Base-by-base conservation (phyloP, 495 filamentous ascomycete species). In the Darksidea phi region DNA sequence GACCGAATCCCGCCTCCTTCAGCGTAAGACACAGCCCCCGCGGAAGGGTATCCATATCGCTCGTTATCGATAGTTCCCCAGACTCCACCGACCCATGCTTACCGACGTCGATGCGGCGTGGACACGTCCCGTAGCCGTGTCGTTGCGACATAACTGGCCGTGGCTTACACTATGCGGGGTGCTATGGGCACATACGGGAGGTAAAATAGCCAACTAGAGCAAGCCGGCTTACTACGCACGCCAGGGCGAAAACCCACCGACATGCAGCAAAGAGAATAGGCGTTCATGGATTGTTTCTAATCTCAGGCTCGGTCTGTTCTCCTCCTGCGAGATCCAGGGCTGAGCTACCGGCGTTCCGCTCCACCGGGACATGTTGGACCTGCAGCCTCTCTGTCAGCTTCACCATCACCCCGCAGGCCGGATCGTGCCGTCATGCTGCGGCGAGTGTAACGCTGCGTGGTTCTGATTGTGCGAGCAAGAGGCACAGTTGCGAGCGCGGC, bases 271-370 rank as follows among this genome's bases (percentile, higher is more conserved):
- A 43, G 52, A 21, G 32, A 24, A 23, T 8, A 23, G 51, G 36
- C 6, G 10, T 25, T 24, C 12, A 7, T 41, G 25, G 17, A 20
- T 12, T 55, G 54, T 48, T 48, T 48, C 41, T 48, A 57, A 48
- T 57, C 21, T 45, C 6, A 57, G 54, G 43, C 36, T 26, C 25
- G 41, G 34, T 34, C 41, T 2, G 25, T 20, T 24, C 8, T 48
- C 1, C 25, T 24, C 25, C 41, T 57, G 54, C 41, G 42, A 57
- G 54, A 57, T 57, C 32, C 20, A 37, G 17, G 54, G 54, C 54
- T 47, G 54, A 57, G 54, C 54, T 17, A 18, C 43, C 42, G 37
- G 20, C 18, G 41, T n/a, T n/a, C 41, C 41, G 41, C 13, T 15
- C 41, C 6, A 20, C 13, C 18, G 41, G 41, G 15, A 15, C 41